Conservation (phyloP, 805 yeast species). For the Starmerella floricola region DNA sequence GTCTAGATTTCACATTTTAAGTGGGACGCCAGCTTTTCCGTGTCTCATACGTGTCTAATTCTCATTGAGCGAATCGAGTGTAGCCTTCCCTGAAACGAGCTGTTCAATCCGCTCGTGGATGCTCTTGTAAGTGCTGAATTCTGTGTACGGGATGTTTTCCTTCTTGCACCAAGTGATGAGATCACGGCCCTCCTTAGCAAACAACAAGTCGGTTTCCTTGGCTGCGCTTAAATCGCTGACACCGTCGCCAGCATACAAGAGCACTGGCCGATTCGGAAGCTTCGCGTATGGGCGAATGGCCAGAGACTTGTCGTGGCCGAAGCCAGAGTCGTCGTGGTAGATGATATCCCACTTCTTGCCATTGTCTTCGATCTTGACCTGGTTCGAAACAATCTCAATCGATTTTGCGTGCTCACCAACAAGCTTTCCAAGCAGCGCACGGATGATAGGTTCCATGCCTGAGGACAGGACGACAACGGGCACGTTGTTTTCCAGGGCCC, state of each 20-base stretch:
- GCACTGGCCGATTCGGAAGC: slow-evolving; percentile 40
- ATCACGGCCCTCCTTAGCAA: slow-evolving; percentile 89
- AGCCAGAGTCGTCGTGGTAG: slow-evolving; percentile 71
- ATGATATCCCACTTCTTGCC: slow-evolving; percentile 64
- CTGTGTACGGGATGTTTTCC: slow-evolving; percentile 72
- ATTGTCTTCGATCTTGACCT: slow-evolving; percentile 43
- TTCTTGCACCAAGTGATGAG: slow-evolving; percentile 71
- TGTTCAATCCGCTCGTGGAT: slow-evolving; percentile 51
- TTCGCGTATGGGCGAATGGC: slow-evolving; percentile 46
- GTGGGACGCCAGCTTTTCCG: too few species aligned
- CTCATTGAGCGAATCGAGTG: slow-evolving; percentile 20
- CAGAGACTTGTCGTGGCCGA: slow-evolving; percentile 90
- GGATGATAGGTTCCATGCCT: slow-evolving; percentile 89
- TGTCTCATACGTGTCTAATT: too few species aligned
- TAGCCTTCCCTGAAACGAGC: slow-evolving; percentile 36
- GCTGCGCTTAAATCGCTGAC: slow-evolving; percentile 93
- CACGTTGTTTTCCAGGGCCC: slow-evolving; percentile 48
- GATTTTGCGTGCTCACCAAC: slow-evolving; percentile 67
- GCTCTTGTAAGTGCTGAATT: slow-evolving; percentile 64
- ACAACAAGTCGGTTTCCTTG: slow-evolving; percentile 80
- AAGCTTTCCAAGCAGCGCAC: slow-evolving; percentile 57
- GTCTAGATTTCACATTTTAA: too few species aligned
- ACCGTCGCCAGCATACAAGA: slow-evolving; percentile 96
- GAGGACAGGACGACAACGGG: slow-evolving; percentile 82
- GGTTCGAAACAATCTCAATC: slow-evolving; percentile 74